Percentiles rank a stretch among this genome's conserved stretches.
These are phyloP conservation scores for Alternaria ethzedia DNA, from an alignment of 2,329 filamentous ascomycete species.

Conservation along the genomic window DNA sequence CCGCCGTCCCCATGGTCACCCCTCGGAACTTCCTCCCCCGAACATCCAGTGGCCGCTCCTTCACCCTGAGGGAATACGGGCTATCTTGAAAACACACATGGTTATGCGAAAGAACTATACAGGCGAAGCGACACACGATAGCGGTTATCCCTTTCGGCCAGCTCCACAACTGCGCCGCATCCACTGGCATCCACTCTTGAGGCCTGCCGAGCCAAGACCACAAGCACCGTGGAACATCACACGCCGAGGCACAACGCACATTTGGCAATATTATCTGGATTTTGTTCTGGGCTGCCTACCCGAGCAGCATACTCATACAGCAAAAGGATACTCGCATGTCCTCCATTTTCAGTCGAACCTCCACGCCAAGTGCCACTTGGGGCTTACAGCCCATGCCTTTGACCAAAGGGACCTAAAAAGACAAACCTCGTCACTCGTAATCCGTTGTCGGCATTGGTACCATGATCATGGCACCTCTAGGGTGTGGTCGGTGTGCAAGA, in stretches of 20 bases:
- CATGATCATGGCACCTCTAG: constrained; percentile 12
- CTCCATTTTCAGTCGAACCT: constrained; percentile 3
- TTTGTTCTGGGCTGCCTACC: constrained; percentile 12
- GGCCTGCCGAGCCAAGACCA: constrained; percentile 3
- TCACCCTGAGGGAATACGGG: not conserved
- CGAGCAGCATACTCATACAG: constrained; percentile 27
- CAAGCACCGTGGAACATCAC: constrained; percentile 5
- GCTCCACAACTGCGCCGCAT: not conserved
- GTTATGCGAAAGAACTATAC: not conserved
- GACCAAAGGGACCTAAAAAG: constrained; percentile 22
- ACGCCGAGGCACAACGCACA: not conserved
- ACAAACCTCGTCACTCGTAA: constrained; percentile 32
- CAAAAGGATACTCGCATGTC: constrained; percentile 11
- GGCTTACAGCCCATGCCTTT: constrained; percentile 3
- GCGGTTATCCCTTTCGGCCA: not conserved
- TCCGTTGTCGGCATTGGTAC: constrained; percentile 22
- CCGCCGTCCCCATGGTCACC: not conserved
- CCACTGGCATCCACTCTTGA: not conserved
- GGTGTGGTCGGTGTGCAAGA: constrained; percentile 9
- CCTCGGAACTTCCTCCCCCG: not conserved
- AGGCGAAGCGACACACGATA: not conserved
- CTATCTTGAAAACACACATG: not conserved
- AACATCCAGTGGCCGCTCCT: not conserved
- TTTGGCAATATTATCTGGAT: constrained; percentile 16
- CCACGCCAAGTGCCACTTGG: constrained; percentile 8